A percentile compares a stretch with the other conserved stretches of the same genome.
Conservation (phyloP, 345 rosid genomes). For the Diplotaxis tenuifolia region DNA sequence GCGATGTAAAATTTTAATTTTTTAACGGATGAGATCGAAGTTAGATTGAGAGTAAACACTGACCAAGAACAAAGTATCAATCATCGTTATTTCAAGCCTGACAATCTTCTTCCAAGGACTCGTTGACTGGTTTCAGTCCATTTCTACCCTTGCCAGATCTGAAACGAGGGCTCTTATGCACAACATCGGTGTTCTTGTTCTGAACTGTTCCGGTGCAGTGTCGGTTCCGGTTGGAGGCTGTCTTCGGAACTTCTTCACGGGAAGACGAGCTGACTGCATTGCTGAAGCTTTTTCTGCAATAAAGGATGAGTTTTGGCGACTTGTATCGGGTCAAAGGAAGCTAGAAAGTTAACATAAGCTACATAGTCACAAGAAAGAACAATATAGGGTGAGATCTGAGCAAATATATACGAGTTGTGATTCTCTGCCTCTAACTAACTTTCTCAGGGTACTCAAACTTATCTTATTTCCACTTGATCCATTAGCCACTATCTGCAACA, state of each 20-base stretch:
- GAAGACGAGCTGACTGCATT: conserved; percentile 35
- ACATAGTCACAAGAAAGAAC: background rate
- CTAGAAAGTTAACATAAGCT: conserved; percentile 35
- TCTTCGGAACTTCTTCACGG: conserved; percentile 25
- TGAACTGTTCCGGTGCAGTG: conserved; percentile 47
- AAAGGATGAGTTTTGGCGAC: conserved; percentile 58
- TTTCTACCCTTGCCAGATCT: conserved; percentile 43
- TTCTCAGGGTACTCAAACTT: too few species aligned
- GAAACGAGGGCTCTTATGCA: conserved; percentile 43
- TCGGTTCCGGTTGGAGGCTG: conserved; percentile 28
- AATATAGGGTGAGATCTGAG: too few species aligned
- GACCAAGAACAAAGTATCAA: conserved; percentile 19
- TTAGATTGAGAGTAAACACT: conserved; percentile 21
- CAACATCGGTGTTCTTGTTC: conserved; percentile 19
- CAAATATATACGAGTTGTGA: too few species aligned
- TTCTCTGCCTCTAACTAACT: too few species aligned
- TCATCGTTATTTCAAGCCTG: conserved; percentile 26
- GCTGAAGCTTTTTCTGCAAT: conserved; percentile 66
- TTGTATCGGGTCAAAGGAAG: conserved; percentile 77
- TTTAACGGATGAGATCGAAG: conserved; percentile 17
- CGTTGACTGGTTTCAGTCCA: conserved; percentile 43
- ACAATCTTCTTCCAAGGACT: conserved; percentile 39
- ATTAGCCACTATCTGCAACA: too few species aligned
- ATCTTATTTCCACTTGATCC: too few species aligned
- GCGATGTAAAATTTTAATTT: background rate